phyloP scores from a whole-genome alignment of 1,284 basidiomycete species.

The Naganishia cerealis region DNA sequence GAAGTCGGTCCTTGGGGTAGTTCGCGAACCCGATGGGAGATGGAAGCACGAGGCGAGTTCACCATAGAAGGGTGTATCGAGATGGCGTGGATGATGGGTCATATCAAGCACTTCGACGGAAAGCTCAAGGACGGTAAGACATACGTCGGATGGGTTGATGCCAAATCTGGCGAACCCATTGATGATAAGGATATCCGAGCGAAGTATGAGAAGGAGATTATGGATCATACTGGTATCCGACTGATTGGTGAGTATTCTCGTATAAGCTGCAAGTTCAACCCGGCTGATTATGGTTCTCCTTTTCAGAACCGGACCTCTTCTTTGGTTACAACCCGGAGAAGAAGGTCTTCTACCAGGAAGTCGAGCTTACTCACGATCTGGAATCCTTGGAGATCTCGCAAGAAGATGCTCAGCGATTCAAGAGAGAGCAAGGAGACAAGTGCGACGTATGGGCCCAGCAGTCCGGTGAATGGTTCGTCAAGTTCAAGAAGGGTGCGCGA shows the following conservation, averaged over 20 bases:
- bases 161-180: slow-evolving; percentile 90
- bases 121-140: slow-evolving; percentile 86
- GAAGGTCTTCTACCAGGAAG: slow-evolving; percentile 95
- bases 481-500: slow-evolving; percentile 97
- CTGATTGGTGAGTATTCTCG: slow-evolving; percentile 70
- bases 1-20: slow-evolving; percentile 99
- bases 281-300: slow-evolving; percentile 26
- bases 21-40: slow-evolving; percentile 98
- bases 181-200: slow-evolving; percentile 96
- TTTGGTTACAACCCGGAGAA: slow-evolving; percentile 94
- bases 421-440: slow-evolving; percentile 92
- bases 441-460: slow-evolving; percentile 90
- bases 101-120: slow-evolving; percentile 97
- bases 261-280: not conserved
- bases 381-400: slow-evolving; percentile 92
- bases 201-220: slow-evolving; percentile 91
- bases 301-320: slow-evolving; percentile 90
- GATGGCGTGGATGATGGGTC: slow-evolving; percentile 99
- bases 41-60: slow-evolving; percentile 90
- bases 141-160: slow-evolving; percentile 97
- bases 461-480: slow-evolving; percentile 91
- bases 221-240: slow-evolving; percentile 89
- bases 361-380: slow-evolving; percentile 93
- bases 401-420: slow-evolving; percentile 90
- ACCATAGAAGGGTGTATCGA: slow-evolving; percentile 97